Evolutionary conservation across 2,329 filamentous ascomycete species (phyloP).

Genomic region (Celoporthe dispersa): DNA sequence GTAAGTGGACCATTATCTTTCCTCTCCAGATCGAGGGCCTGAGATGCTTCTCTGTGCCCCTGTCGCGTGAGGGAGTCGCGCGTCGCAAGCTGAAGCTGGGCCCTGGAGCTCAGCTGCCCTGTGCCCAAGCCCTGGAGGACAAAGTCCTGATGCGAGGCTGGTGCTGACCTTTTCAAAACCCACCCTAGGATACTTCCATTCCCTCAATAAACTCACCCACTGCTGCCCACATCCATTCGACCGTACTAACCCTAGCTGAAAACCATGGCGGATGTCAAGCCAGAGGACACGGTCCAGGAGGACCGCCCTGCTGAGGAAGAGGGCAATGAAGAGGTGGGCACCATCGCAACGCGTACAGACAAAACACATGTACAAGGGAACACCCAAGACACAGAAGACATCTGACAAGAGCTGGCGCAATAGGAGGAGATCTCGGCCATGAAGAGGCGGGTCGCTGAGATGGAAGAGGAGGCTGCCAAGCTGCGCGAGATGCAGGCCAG

Average conservation of each 20-base stretch:
- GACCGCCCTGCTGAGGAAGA: slow-evolving; percentile 40
- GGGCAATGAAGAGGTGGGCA: slow-evolving; percentile 53
- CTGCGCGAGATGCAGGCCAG: slow-evolving; percentile 85
- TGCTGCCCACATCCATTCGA: neutral
- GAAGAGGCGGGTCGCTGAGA: slow-evolving; percentile 85
- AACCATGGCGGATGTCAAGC: slow-evolving; percentile 38
- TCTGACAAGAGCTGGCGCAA: slow-evolving; percentile 30
- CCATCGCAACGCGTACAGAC: slow-evolving; percentile 25
- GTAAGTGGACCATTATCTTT: neutral
- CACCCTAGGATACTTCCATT: too few species aligned
- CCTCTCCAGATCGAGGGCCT: neutral
- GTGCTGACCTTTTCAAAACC: slow-evolving; percentile 14
- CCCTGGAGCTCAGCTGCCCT: neutral
- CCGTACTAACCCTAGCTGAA: slow-evolving; percentile 21
- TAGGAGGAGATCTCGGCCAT: slow-evolving; percentile 84
- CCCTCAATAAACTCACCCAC: neutral
- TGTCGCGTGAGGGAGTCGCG: neutral
- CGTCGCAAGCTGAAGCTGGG: neutral
- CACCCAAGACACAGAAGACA: slow-evolving; percentile 26
- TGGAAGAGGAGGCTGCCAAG: slow-evolving; percentile 88
- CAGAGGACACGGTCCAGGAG: slow-evolving; percentile 40
- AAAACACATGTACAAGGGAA: slow-evolving; percentile 22
- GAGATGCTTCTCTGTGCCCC: neutral
- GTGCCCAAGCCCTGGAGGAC: neutral
- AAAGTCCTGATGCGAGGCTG: neutral